Evolutionary conservation across 306 rosid genomes (phyloP), one percentile per base, ranked within the genome.

Genomic region (Quercus variabilis): DNA sequence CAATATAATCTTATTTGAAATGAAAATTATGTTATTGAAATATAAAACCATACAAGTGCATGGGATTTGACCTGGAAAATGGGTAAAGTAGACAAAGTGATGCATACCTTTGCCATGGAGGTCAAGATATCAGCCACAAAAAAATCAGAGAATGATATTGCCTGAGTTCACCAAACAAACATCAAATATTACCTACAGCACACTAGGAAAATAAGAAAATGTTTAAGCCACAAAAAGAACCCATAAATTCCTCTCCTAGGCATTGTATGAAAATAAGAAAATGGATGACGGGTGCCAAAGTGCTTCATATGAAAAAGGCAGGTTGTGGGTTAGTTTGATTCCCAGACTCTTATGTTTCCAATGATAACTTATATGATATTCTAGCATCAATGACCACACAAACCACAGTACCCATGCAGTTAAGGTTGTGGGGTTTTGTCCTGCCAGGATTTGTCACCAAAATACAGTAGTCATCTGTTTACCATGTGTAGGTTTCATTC

Each of bases 71-170:
- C 62, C 71, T 23, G 35, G 28, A 81, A 60, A 76, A 79, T 46
- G 59, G 75, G 58, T 75, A 74, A 35, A 35, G 30, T 67, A 57
- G 72, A 78, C 57, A 87, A 76, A 71, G 81, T 65, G 69, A 69
- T 55, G 54, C 86, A 75, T 73, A 95, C 99, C 98, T 95, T 95
- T 52, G 91, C 93, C 98, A 93, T 93, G 80, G 99, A 95, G 31
- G 99, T 95, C 83, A 95, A 83, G 76, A 95, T 93, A 95, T 95
- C 99, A 51, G 98, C 99, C 85, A 95, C 73, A 84, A 95, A 95
- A 86, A 95, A 95, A 83, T 95, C 99, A 31, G 92, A 80, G 68
- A 95, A 95, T 71, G 99, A 86, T 88, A 95, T 93, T 78, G 96
- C 96, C 99, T 95, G 97, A 69, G 81, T 79, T 78, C 57, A 77